Percentiles rank a stretch among this genome's conserved stretches.
phyloP scores from a whole-genome alignment of 2,329 filamentous ascomycete genomes.

The Colletotrichum sp. region DNA sequence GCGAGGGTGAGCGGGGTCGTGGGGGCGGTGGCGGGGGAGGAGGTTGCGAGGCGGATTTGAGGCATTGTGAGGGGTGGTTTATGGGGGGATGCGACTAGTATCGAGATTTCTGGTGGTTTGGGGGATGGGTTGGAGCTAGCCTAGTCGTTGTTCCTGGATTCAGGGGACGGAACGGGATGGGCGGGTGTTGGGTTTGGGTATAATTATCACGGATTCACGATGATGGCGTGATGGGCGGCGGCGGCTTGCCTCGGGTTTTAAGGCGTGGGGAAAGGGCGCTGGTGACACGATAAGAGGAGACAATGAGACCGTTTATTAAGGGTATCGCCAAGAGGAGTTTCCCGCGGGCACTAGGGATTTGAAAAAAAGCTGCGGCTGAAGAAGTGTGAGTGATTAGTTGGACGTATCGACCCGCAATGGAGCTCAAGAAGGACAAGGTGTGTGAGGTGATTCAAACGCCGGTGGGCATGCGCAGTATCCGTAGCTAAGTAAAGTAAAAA shows the following conservation, averaged over 20 bases:
- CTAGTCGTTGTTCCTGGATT: not conserved
- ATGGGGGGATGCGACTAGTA: not conserved
- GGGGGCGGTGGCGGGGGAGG: constrained; percentile 57
- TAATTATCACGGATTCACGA: not conserved
- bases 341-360: not conserved
- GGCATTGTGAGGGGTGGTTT: not conserved
- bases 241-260: not conserved
- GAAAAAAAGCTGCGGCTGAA: not conserved
- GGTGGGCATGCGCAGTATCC: not conserved
- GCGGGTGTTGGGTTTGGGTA: not conserved
- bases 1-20: constrained; percentile 66
- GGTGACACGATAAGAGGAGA: not conserved
- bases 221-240: not conserved
- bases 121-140: not conserved
- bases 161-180: not conserved
- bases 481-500: no score
- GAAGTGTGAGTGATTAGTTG: not conserved
- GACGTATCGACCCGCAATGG: not conserved
- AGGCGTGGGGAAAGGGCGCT: not conserved
- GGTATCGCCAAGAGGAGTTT: not conserved
- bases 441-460: constrained; percentile 3
- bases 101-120: not conserved
- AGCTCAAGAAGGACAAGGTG: not conserved
- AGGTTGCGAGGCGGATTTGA: constrained; percentile 57
- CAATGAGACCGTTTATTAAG: not conserved